Evolutionary conservation across 2,329 filamentous ascomycete species (phyloP).

Genomic region (Penicillium occitanis): DNA sequence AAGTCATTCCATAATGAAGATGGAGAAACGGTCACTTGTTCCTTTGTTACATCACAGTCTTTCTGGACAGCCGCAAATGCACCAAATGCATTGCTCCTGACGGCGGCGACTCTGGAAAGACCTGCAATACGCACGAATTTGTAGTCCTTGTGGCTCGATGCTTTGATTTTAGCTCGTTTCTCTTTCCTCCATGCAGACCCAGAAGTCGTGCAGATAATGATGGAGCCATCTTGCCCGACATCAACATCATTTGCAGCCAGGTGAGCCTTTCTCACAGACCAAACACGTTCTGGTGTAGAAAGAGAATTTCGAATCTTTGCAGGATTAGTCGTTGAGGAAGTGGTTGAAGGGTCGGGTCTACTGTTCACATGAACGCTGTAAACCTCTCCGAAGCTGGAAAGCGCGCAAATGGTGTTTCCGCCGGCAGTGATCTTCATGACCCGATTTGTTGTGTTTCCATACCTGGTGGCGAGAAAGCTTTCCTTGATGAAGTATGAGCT

Average conservation of each 20-base stretch:
- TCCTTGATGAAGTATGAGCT: slow-evolving; percentile 67
- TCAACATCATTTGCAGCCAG: slow-evolving; percentile 83
- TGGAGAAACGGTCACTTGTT: slow-evolving; percentile 66
- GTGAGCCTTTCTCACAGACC: slow-evolving; percentile 81
- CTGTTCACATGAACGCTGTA: slow-evolving; percentile 79
- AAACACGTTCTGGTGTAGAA: slow-evolving; percentile 75
- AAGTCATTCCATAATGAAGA: slow-evolving; percentile 73
- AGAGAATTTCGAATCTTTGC: slow-evolving; percentile 83
- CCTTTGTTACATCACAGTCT: slow-evolving; percentile 77
- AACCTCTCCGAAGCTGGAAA: slow-evolving; percentile 80
- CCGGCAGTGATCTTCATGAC: slow-evolving; percentile 78
- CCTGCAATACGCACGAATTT: slow-evolving; percentile 92
- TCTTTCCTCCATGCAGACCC: slow-evolving; percentile 91
- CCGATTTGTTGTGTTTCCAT: slow-evolving; percentile 64
- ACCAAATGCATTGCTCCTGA: slow-evolving; percentile 84
- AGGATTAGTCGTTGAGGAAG: slow-evolving; percentile 84
- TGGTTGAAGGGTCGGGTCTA: slow-evolving; percentile 61
- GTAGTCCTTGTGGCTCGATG: slow-evolving; percentile 77
- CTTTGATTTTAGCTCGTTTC: slow-evolving; percentile 77
- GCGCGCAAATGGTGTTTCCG: slow-evolving; percentile 85
- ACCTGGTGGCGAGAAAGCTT: slow-evolving; percentile 64
- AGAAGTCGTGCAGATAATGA: slow-evolving; percentile 89
- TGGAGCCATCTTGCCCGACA: slow-evolving; percentile 87
- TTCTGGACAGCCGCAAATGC: slow-evolving; percentile 84
- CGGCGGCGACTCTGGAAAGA: slow-evolving; percentile 78